A percentile compares a stretch with the other conserved stretches of the same genome.
phyloP scores from a whole-genome alignment of 768 basidiomycete species.

The Trametes punicea region DNA sequence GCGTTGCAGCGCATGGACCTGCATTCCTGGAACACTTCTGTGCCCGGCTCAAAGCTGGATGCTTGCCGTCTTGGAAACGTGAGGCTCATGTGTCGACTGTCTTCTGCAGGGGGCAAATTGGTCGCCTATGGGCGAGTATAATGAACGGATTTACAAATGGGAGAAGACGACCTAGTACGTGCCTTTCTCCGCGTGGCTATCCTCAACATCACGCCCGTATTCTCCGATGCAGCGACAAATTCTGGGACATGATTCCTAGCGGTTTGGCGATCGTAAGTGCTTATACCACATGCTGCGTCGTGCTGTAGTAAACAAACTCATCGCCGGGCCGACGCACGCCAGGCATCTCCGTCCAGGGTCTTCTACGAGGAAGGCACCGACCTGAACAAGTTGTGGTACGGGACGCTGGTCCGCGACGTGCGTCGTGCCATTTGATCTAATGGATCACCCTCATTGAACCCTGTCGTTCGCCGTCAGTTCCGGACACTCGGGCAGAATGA shows the following conservation, averaged over 20 bases:
- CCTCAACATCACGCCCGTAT: neutral
- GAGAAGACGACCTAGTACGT: conserved; percentile 44
- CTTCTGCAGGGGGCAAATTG: conserved; percentile 43
- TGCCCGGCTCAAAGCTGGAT: neutral
- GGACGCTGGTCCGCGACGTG: conserved; percentile 39
- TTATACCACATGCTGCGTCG: neutral
- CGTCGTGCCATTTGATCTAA: conserved; percentile 12
- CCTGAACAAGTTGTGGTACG: conserved; percentile 36
- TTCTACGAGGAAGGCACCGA: conserved; percentile 28
- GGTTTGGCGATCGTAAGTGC: conserved; percentile 38
- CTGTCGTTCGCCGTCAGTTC: conserved; percentile 27
- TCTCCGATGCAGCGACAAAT: conserved; percentile 35
- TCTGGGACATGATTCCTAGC: conserved; percentile 46
- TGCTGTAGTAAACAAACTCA: too few relatives aligned
- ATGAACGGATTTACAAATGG: conserved; percentile 35
- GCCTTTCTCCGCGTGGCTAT: neutral
- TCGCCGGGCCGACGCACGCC: too few relatives aligned
- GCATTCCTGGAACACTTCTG: neutral
- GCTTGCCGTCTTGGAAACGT: neutral
- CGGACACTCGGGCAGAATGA: conserved; percentile 32
- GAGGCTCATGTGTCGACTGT: neutral
- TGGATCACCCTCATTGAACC: neutral
- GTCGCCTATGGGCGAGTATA: conserved; percentile 37
- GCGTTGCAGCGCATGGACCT: neutral
- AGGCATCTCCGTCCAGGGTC: conserved; percentile 38